Base-by-base conservation (phyloP, 805 yeast species). In the Candida easanensis region DNA sequence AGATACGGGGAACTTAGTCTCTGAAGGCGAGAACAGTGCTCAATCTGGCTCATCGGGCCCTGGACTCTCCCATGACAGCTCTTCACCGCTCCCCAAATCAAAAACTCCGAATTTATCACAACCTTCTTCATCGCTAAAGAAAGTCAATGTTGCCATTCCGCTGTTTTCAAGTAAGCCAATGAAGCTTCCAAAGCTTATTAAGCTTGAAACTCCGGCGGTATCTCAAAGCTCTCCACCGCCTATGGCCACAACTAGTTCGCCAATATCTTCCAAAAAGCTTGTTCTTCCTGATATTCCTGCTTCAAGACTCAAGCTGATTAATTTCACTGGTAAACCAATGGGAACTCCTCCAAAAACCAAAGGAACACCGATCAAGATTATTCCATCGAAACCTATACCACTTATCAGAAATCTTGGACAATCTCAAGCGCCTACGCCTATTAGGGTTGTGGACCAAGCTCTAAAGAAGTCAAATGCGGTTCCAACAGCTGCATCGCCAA, bases 151-250 rank as follows among this genome's bases (percentile, higher is more conserved):
- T n/a, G 8, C 30, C 9, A 32, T 30, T 16, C 41, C 45, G 14
- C 16, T 25, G 5, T 4, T 10, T 13, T 18, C 38, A 1, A 33
- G 37, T 9, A 36, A 26, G 23, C 45, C 41, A 4, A 18, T 15
- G 5, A 51, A 32, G 42, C 50, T 28, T 13, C 54, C 40, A 46
- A 57, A 38, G 39, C 49, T 36, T 19, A 37, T 47, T 26, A 42
- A 25, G 16, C 23, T 39, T 4, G 33, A 25, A 14, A 45, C 39
- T 22, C 9, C n/a, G n/a, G n/a, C n/a, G n/a, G n/a, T n/a, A n/a
- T n/a, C n/a, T n/a, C n/a, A n/a, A n/a, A n/a, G n/a, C n/a, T n/a
- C n/a, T n/a, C n/a, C n/a, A n/a, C n/a, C n/a, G n/a, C n/a, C n/a
- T n/a, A n/a, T n/a, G n/a, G n/a, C n/a, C n/a, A n/a, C n/a, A n/a